Base-by-base conservation (phyloP, 2,329 filamentous ascomycete genomes). In the Penicillium expansum region DNA sequence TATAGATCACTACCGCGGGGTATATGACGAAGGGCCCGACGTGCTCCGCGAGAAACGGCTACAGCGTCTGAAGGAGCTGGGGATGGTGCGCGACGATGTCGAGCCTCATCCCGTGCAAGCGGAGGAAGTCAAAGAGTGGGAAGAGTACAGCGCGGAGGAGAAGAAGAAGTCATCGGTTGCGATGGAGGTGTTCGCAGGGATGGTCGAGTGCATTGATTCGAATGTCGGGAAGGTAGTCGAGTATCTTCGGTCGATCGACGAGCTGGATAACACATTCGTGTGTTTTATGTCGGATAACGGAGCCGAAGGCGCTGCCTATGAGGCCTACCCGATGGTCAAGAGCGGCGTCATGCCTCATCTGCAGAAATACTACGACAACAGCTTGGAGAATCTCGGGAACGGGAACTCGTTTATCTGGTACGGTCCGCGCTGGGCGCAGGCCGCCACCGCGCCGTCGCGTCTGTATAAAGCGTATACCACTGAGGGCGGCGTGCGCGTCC, bases 211-310 rank as follows among this genome's bases (percentile, higher is more conserved):
- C 50, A 86, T 87, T 52, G 85, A 88, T 62, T 68, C 69, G 56
- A 84, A 86, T 57, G 79, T 88, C 18, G 84, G 84, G 37, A 82
- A 82, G 55, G 80, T 87, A 2, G 72, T 86, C 22, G 74, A 82
- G 35, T 82, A 86, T 62, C 77, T 87, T 3, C 74, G 82, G 55
- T 67, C 77, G 42, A 82, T 79, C 2, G 82, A 79, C 55, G 84
- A 87, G 66, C 75, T 84, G 0, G 84, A 87, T 60, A 86, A 87
- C 67, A 88, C 85, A 2, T 83, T 87, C 58, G 77, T 88, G 49
- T 79, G 81, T 65, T 87, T 87, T 76, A 81, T 86, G 74, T 83
- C 79, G 1, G 84, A 87, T 70, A 87, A 87, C 59, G 84, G 84
- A 2, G 83, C 83, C 11, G 84, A 86, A 62, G 83, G 83, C 11